These are phyloP conservation scores for Lipomyces yamadae DNA, from an alignment of 805 yeast species.

Conservation along the genomic window DNA sequence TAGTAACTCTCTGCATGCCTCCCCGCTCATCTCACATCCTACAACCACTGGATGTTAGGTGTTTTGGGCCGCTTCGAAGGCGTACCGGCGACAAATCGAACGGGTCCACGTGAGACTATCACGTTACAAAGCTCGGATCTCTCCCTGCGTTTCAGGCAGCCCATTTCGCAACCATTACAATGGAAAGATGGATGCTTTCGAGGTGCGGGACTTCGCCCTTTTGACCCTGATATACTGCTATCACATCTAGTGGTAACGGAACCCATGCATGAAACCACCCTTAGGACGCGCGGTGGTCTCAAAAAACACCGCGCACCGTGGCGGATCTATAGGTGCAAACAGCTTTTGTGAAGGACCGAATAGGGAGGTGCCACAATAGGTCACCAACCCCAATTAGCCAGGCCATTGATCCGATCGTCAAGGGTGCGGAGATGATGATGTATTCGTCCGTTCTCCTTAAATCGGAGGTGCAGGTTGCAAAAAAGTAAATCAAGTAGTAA, in stretches of 20 bases:
- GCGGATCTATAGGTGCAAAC: background rate
- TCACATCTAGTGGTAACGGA: background rate
- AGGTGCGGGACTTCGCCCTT: conserved; percentile 2
- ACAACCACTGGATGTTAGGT: too few relatives aligned
- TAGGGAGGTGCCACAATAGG: background rate
- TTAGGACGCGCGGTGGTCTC: background rate
- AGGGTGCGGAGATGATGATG: conserved; percentile 3
- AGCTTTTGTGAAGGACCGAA: background rate
- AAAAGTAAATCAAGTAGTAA: background rate
- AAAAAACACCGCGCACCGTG: background rate
- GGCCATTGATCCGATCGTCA: background rate
- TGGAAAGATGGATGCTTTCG: too few relatives aligned
- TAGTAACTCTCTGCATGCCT: too few relatives aligned
- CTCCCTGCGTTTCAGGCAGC: too few relatives aligned
- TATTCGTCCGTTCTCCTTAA: background rate
- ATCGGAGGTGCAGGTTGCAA: background rate
- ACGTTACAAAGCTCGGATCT: too few relatives aligned
- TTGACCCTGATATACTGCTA: background rate
- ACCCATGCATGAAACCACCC: conserved; percentile 2
- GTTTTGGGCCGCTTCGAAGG: too few relatives aligned
- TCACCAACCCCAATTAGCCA: conserved; percentile 1
- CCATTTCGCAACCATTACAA: too few relatives aligned
- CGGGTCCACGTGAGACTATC: too few relatives aligned
- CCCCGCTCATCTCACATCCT: too few relatives aligned
- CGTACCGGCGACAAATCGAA: too few relatives aligned